Evolutionary conservation across 2,329 filamentous ascomycete genomes (phyloP).

Genomic region (Biscogniauxia marginata): DNA sequence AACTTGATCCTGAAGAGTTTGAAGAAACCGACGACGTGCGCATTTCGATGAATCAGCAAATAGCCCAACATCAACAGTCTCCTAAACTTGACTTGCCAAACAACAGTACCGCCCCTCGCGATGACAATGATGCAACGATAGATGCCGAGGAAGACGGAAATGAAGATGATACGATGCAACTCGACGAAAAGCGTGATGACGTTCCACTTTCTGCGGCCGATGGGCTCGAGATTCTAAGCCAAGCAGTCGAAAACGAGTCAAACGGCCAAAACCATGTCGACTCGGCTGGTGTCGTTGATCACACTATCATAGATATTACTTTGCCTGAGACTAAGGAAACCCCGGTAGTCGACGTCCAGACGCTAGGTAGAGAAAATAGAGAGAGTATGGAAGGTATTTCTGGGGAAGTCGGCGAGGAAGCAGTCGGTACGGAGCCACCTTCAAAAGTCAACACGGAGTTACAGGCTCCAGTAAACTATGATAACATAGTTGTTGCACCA

Average conservation of each 20-base stretch:
- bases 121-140: neutral
- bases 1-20: neutral
- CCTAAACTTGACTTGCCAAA: neutral
- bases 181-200: neutral
- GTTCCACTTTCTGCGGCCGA: constrained; percentile 25
- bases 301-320: neutral
- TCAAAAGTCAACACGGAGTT: constrained; percentile 38
- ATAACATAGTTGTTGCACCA: constrained; percentile 2
- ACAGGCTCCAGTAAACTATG: constrained; percentile 35
- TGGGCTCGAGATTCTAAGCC: constrained; percentile 30
- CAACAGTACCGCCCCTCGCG: neutral
- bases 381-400: constrained; percentile 1
- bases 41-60: neutral
- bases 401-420: constrained; percentile 17
- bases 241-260: constrained; percentile 21
- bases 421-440: constrained; percentile 12
- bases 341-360: neutral
- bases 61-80: neutral
- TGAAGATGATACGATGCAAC: constrained; percentile 13
- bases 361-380: neutral
- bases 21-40: neutral
- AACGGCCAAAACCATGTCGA: constrained; percentile 3
- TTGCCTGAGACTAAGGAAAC: neutral
- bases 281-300: constrained; percentile 3
- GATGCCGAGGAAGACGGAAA: constrained; percentile 17